Evolutionary conservation across 805 yeast genomes (phyloP).

Genomic region (Candida montana): DNA sequence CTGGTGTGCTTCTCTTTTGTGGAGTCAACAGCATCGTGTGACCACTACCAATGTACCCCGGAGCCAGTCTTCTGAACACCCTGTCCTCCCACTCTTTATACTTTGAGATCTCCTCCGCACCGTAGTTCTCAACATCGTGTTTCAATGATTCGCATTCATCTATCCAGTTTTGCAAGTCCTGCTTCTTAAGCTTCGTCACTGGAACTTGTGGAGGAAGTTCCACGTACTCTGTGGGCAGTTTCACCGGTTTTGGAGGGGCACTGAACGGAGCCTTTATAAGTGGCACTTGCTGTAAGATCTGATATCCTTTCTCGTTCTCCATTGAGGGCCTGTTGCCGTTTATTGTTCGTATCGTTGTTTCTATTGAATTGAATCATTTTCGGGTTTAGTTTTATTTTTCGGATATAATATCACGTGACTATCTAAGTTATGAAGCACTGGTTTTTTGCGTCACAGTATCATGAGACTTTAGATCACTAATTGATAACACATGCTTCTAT

Average conservation of each 20-base stretch:
- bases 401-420: neutral
- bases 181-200: conserved; percentile 25
- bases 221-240: conserved; percentile 44
- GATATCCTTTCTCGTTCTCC: conserved; percentile 34
- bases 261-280: conserved; percentile 46
- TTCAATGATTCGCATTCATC: conserved; percentile 29
- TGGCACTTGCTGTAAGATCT: conserved; percentile 48
- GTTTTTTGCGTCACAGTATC: too few relatives aligned
- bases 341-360: too few relatives aligned
- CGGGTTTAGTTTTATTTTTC: too few relatives aligned
- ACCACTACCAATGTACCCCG: conserved; percentile 35
- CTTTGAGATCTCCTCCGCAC: conserved; percentile 19
- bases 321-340: neutral
- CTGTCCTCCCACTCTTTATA: conserved; percentile 30
- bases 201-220: conserved; percentile 31
- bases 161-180: conserved; percentile 28
- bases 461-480: too few relatives aligned
- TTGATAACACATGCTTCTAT: too few relatives aligned
- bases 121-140: conserved; percentile 21
- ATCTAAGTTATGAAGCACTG: neutral
- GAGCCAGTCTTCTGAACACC: conserved; percentile 31
- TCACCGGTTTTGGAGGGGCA: conserved; percentile 51
- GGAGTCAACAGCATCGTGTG: conserved; percentile 15
- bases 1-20: conserved; percentile 8
- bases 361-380: too few relatives aligned